Evolutionary conservation across 2,329 filamentous ascomycete genomes (phyloP).

Genomic region (Paraphoma sp.): DNA sequence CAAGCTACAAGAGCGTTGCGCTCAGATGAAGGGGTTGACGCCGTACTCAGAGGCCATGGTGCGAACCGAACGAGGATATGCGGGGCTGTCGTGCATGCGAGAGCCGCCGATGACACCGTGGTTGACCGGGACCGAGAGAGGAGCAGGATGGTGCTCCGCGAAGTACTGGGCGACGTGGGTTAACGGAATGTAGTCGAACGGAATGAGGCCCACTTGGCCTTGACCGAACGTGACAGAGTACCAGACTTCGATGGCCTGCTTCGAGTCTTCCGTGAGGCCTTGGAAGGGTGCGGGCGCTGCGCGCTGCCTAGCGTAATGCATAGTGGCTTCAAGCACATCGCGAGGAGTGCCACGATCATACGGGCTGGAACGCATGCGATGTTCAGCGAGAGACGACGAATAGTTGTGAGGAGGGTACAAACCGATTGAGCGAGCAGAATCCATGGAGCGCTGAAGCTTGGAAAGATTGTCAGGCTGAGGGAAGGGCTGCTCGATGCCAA

Average conservation of each 20-base stretch:
- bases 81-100: constrained; percentile 11
- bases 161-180: constrained; percentile 28
- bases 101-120: constrained; percentile 32
- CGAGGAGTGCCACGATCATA: constrained; percentile 78
- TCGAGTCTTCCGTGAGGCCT: constrained; percentile 24
- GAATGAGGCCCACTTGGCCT: constrained; percentile 24
- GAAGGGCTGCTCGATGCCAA: constrained; percentile 77
- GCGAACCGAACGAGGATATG: constrained; percentile 9
- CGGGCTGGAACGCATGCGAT: constrained; percentile 76
- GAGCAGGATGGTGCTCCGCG: constrained; percentile 11
- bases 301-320: constrained; percentile 23
- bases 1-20: constrained; percentile 4
- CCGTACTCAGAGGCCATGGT: constrained; percentile 6
- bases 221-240: constrained; percentile 28
- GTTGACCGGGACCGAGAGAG: constrained; percentile 10
- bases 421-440: constrained; percentile 87
- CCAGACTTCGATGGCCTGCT: constrained; percentile 32
- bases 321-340: constrained; percentile 34
- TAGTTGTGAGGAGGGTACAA: constrained; percentile 82
- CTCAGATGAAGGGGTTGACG: constrained; percentile 18
- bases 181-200: constrained; percentile 38
- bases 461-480: constrained; percentile 82
- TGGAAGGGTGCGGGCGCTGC: constrained; percentile 11
- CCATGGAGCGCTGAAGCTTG: constrained; percentile 85
- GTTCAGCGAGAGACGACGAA: constrained; percentile 75